phyloP scores from a whole-genome alignment of 768 basidiomycete genomes.

The Leccinellum albellum region DNA sequence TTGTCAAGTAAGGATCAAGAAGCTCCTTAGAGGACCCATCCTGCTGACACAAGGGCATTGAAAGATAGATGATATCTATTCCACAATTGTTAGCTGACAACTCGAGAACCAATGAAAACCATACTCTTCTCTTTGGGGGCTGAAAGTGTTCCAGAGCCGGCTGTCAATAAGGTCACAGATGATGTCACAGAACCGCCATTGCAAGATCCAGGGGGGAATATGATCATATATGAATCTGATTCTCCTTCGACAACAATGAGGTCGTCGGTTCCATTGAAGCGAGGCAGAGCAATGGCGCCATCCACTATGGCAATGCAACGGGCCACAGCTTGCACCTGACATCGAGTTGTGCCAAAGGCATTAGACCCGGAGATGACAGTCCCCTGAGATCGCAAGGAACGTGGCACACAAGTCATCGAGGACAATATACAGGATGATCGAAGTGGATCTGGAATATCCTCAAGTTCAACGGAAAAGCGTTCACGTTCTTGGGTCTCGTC shows the following conservation, averaged over 20 bases:
- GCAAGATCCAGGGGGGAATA: constrained; percentile 71
- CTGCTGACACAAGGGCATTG: constrained; percentile 41
- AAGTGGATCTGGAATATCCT: constrained; percentile 59
- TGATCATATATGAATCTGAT: constrained; percentile 61
- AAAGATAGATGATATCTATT: constrained; percentile 58
- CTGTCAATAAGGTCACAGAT: constrained; percentile 59
- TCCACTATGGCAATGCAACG: constrained; percentile 52
- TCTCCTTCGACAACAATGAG: constrained; percentile 15
- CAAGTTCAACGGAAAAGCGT: constrained; percentile 47
- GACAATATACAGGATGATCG: constrained; percentile 55
- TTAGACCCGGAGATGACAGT: constrained; percentile 13
- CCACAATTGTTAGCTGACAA: constrained; percentile 2
- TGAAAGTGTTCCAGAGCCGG: constrained; percentile 71
- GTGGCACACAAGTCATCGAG: constrained; percentile 37
- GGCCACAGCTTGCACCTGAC: constrained; percentile 31
- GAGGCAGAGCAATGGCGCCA: constrained; percentile 22
- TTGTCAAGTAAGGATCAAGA: constrained; percentile 55
- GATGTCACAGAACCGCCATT: constrained; percentile 42
- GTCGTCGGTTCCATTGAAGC: constrained; percentile 27
- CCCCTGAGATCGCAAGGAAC: constrained; percentile 20
- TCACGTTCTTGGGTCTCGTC: constrained; percentile 9
- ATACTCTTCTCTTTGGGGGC: constrained; percentile 67
- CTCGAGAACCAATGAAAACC: neutral
- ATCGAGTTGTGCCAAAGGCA: neutral
- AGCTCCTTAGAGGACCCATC: constrained; percentile 33